These are phyloP conservation scores for Carallia brachiata DNA, from an alignment of 345 rosid genomes.

Conservation along the genomic window DNA sequence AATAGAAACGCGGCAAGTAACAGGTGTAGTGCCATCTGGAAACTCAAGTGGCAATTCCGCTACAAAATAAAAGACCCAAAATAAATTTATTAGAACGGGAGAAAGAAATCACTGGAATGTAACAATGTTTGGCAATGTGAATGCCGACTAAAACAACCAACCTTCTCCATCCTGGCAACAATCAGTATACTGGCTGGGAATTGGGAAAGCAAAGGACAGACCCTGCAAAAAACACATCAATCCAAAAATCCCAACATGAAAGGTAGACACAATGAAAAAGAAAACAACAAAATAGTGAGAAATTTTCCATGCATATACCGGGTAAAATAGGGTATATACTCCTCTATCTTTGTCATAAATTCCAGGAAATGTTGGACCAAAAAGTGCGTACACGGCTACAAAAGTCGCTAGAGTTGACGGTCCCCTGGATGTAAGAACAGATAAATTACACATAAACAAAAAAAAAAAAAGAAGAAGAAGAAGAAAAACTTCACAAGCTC, in stretches of 20 bases:
- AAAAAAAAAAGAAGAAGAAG: background rate
- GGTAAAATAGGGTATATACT: conserved; percentile 84
- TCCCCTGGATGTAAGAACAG: conserved; percentile 46
- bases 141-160: conserved; percentile 22
- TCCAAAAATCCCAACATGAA: background rate
- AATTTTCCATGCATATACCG: conserved; percentile 43
- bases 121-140: background rate
- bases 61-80: conserved; percentile 24
- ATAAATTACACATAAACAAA: background rate
- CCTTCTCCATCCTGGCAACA: conserved; percentile 88
- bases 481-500: background rate
- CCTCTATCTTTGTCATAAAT: conserved; percentile 84
- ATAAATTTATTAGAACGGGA: conserved; percentile 11
- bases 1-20: conserved; percentile 88
- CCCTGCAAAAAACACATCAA: conserved; percentile 51
- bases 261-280: background rate
- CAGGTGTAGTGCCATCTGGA: conserved; percentile 98
- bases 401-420: conserved; percentile 86
- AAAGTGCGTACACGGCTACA: conserved; percentile 87
- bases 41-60: conserved; percentile 95
- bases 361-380: conserved; percentile 97
- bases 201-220: conserved; percentile 92
- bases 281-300: background rate
- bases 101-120: background rate
- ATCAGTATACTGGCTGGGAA: conserved; percentile 83